Conservation (phyloP, 2,329 filamentous ascomycete species). For the Plenodomus tracheiphilus region DNA sequence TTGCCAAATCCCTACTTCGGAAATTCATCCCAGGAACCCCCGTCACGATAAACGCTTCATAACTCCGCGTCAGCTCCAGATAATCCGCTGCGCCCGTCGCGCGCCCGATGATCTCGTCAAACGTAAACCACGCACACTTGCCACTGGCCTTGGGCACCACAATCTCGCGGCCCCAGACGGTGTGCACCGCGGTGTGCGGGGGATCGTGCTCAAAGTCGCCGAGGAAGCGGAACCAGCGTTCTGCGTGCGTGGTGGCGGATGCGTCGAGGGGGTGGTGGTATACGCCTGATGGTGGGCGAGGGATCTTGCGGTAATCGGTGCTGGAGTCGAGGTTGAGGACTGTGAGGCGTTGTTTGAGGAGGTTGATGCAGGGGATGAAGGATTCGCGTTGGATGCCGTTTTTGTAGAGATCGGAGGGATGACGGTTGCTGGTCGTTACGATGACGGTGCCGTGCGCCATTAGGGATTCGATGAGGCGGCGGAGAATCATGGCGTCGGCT, state of each 20-base stretch:
- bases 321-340: slow-evolving; percentile 94
- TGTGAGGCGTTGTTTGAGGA: slow-evolving; percentile 80
- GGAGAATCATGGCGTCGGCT: slow-evolving; percentile 96
- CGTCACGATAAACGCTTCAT: slow-evolving; percentile 90
- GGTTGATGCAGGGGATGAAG: slow-evolving; percentile 92
- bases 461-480: slow-evolving; percentile 82
- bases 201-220: slow-evolving; percentile 77
- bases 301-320: slow-evolving; percentile 97
- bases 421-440: slow-evolving; percentile 95
- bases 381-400: slow-evolving; percentile 96
- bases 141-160: slow-evolving; percentile 85
- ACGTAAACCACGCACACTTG: slow-evolving; percentile 85
- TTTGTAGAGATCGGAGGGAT: slow-evolving; percentile 94
- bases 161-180: slow-evolving; percentile 92
- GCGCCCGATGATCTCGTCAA: slow-evolving; percentile 85
- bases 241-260: slow-evolving; percentile 76
- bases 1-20: slow-evolving; percentile 80
- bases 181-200: slow-evolving; percentile 76
- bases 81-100: slow-evolving; percentile 95
- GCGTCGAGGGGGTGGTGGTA: slow-evolving; percentile 87
- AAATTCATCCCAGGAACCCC: slow-evolving; percentile 91
- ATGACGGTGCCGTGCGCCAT: slow-evolving; percentile 98
- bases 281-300: slow-evolving; percentile 86
- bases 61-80: slow-evolving; percentile 84
- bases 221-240: slow-evolving; percentile 95